A percentile compares a stretch with the other conserved stretches of the same genome.
These are phyloP conservation scores for Apiospora arundinis DNA, from an alignment of 2,329 filamentous ascomycete species.

Conservation along the genomic window DNA sequence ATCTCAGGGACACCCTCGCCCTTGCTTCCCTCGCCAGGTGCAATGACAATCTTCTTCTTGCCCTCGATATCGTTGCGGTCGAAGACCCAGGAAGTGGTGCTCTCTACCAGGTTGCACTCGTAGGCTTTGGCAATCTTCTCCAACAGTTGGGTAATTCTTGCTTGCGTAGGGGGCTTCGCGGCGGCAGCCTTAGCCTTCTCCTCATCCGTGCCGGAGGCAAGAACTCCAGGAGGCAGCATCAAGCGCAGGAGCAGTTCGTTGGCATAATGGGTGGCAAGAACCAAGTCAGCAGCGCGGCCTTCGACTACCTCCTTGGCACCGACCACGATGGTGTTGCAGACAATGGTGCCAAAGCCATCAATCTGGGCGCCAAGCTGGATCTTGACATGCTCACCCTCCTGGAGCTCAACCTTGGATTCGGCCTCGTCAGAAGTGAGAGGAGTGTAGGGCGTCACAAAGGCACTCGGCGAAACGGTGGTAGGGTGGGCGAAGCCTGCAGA, in stretches of 20 bases:
- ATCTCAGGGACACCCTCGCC: constrained; percentile 89
- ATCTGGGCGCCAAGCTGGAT: constrained; percentile 99
- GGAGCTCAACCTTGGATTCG: constrained; percentile 81
- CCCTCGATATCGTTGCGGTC: constrained; percentile 97
- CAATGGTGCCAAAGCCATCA: constrained; percentile 94
- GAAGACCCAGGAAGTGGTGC: constrained; percentile 97
- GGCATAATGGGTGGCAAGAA: constrained; percentile 91
- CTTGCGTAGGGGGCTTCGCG: constrained; percentile 82
- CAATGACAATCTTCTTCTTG: constrained; percentile 95
- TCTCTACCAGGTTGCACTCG: constrained; percentile 92
- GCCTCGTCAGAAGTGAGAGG: constrained; percentile 85
- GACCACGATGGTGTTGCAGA: constrained; percentile 90
- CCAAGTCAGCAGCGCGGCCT: constrained; percentile 82
- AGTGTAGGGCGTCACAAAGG: constrained; percentile 96
- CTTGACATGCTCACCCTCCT: constrained; percentile 89
- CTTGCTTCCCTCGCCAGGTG: constrained; percentile 84
- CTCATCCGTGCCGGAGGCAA: constrained; percentile 85
- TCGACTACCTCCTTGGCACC: constrained; percentile 68
- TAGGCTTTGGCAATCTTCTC: constrained; percentile 93
- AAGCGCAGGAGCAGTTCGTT: constrained; percentile 93
- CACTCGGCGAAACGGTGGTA: constrained; percentile 91
- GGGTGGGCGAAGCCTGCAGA: constrained; percentile 83
- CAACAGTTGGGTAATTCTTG: constrained; percentile 83
- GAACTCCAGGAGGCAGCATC: constrained; percentile 87
- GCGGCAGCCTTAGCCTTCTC: constrained; percentile 91